Percentiles rank a stretch among this genome's conserved stretches.
These are phyloP conservation scores for Trichoderma sp. DNA, from an alignment of 2,329 filamentous ascomycete genomes.

Conservation along the genomic window DNA sequence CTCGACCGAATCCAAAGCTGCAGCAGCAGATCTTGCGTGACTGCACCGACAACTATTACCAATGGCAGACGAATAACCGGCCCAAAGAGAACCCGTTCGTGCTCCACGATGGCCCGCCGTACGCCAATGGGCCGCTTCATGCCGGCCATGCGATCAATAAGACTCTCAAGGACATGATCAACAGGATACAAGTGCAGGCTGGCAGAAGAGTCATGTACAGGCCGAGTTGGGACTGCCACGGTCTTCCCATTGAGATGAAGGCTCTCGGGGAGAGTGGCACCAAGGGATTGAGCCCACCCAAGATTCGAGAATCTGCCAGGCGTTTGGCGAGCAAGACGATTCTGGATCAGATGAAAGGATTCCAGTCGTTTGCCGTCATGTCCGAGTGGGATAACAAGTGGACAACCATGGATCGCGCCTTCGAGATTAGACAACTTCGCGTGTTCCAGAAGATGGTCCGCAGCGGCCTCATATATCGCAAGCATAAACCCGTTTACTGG, in stretches of 20 bases:
- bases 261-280: constrained; percentile 61
- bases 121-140: constrained; percentile 89
- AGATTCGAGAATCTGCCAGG: constrained; percentile 63
- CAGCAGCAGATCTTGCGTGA: constrained; percentile 62
- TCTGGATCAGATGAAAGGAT: constrained; percentile 68
- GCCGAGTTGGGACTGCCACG: constrained; percentile 97
- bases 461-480: constrained; percentile 71
- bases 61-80: constrained; percentile 69
- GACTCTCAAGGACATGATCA: constrained; percentile 90
- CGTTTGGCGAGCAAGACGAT: constrained; percentile 67
- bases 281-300: constrained; percentile 49
- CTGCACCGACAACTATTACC: constrained; percentile 85
- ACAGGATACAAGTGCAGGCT: constrained; percentile 74
- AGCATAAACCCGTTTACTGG: constrained; percentile 84
- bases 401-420: constrained; percentile 74
- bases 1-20: constrained; percentile 49
- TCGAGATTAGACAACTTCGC: constrained; percentile 70
- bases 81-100: constrained; percentile 63
- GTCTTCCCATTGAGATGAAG: constrained; percentile 94
- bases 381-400: constrained; percentile 75
- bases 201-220: constrained; percentile 71
- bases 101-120: constrained; percentile 93
- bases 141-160: constrained; percentile 96
- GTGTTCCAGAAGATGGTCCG: constrained; percentile 74
- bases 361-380: constrained; percentile 74